These are phyloP conservation scores for Megacollybia platyphylla DNA, from an alignment of 1,284 basidiomycete genomes.

Conservation along the genomic window DNA sequence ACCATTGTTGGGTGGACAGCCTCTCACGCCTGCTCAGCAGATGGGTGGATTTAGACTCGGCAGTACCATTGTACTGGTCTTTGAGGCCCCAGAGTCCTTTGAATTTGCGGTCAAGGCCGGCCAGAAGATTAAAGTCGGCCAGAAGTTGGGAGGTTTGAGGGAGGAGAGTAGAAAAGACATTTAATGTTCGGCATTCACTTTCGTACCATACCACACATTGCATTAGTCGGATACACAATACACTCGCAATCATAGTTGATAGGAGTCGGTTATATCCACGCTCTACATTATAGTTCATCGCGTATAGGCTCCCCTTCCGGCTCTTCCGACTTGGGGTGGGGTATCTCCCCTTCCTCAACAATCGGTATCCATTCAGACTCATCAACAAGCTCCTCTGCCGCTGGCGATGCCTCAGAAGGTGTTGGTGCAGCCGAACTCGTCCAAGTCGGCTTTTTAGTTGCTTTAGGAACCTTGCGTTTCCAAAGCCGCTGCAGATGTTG, in stretches of 20 bases:
- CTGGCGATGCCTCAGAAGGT: not conserved
- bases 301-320: too few species aligned
- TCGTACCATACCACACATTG: too few species aligned
- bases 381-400: too few species aligned
- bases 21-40: constrained; percentile 79
- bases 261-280: too few species aligned
- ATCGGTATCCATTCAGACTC: too few species aligned
- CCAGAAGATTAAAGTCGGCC: constrained; percentile 82
- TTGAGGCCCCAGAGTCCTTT: constrained; percentile 86
- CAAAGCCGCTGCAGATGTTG: constrained; percentile 54
- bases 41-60: constrained; percentile 97
- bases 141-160: constrained; percentile 46
- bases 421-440: constrained; percentile 11
- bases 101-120: constrained; percentile 74
- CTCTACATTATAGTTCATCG: too few species aligned
- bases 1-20: constrained; percentile 78
- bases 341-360: too few species aligned
- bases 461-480: constrained; percentile 52
- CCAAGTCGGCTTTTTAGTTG: constrained; percentile 32
- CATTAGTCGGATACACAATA: too few species aligned
- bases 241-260: too few species aligned
- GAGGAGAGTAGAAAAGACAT: too few species aligned
- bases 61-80: constrained; percentile 92
- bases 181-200: too few species aligned
- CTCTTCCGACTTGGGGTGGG: too few species aligned